Conservation (phyloP, 139 green algal genomes). For the Chlamydomonas incerta region DNA sequence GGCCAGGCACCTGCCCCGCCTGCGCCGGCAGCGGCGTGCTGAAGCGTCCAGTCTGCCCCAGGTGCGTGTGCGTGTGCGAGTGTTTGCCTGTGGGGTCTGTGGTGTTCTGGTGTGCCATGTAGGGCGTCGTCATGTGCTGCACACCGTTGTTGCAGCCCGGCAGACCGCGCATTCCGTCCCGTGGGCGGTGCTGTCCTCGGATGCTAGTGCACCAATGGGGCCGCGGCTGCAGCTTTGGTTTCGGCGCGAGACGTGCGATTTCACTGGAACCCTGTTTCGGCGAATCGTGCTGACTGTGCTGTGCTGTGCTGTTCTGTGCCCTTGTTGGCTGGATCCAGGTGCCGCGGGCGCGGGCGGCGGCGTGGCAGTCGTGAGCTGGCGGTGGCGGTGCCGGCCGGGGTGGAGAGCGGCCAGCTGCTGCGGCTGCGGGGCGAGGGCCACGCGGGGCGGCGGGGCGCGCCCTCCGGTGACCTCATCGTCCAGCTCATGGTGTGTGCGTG, state of each 20-base stretch:
- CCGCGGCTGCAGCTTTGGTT: no score
- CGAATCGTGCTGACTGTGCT: no score
- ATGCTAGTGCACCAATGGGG: no score
- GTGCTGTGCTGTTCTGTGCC: not conserved
- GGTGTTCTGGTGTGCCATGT: no score
- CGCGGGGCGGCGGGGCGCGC: slow-evolving; percentile 38
- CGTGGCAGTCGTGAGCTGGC: slow-evolving; percentile 1
- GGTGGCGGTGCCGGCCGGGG: slow-evolving; percentile 34
- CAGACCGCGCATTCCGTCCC: no score
- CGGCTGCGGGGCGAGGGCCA: slow-evolving; percentile 47
- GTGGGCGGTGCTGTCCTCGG: no score
- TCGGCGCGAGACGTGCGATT: no score
- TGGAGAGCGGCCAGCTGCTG: slow-evolving; percentile 49
- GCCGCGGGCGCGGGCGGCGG: slow-evolving; percentile 6
- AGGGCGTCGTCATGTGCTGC: no score
- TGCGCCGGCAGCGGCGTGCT: slow-evolving; percentile 29
- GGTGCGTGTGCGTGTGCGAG: slow-evolving; percentile 4
- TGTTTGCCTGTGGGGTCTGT: no score
- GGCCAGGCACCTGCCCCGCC: slow-evolving; percentile 14
- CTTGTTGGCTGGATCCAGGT: not conserved
- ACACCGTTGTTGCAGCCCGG: no score
- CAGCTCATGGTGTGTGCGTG: slow-evolving; percentile 44
- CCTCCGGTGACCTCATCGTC: slow-evolving; percentile 51
- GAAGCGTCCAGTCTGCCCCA: not conserved
- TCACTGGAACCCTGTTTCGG: no score